phyloP scores from a whole-genome alignment of 169 alveolate genomes.

The Cryptosporidium meleagridis region DNA sequence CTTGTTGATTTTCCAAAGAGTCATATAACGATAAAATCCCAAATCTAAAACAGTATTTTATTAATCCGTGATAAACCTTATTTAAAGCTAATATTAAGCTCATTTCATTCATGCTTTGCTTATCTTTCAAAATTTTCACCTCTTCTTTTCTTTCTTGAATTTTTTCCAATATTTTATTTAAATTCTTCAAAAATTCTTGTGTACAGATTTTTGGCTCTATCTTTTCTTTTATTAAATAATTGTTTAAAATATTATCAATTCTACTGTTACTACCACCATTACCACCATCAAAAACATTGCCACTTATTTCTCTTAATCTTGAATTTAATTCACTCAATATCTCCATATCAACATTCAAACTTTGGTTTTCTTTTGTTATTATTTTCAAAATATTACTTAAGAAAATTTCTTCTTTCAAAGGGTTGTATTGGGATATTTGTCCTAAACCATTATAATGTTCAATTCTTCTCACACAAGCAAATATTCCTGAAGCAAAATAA shows the following conservation, averaged over 20 bases:
- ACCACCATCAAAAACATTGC: too few species aligned
- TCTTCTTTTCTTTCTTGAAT: not conserved
- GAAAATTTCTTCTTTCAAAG: too few species aligned
- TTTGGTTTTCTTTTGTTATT: too few species aligned
- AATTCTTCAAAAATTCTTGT: too few species aligned
- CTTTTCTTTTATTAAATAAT: not conserved
- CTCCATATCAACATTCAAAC: too few species aligned
- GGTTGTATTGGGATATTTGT: too few species aligned
- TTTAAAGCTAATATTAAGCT: not conserved
- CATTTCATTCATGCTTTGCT: too few species aligned
- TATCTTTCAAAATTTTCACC: not conserved
- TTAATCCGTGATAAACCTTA: not conserved
- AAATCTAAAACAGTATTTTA: slow-evolving; percentile 16
- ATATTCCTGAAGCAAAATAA: not conserved
- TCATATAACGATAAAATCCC: not conserved
- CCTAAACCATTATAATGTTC: not conserved
- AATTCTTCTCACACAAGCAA: slow-evolving; percentile 2
- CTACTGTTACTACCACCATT: too few species aligned
- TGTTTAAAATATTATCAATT: too few species aligned
- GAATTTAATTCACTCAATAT: too few species aligned
- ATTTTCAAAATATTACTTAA: too few species aligned
- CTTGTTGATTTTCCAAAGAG: not conserved
- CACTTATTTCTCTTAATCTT: too few species aligned
- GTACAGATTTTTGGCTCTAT: not conserved
- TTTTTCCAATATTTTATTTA: not conserved